These are phyloP conservation scores for Tolypocladium cylindrosporum DNA, from an alignment of 2,329 filamentous ascomycete genomes.

Conservation along the genomic window DNA sequence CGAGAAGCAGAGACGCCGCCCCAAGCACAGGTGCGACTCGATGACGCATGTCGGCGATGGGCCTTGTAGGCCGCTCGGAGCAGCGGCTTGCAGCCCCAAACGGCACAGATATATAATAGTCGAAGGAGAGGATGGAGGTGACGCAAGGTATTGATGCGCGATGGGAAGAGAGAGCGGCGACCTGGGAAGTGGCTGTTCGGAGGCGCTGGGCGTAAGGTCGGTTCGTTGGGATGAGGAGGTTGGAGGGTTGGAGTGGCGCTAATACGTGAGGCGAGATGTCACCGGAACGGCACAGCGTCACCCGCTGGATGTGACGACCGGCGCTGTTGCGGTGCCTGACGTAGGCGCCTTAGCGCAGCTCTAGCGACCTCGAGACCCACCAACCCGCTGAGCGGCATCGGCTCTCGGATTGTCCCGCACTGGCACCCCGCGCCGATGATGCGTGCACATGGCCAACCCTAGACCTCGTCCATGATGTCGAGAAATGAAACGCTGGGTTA, in stretches of 20 bases:
- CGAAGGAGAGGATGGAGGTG: not conserved
- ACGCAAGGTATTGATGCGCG: not conserved
- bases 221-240: not conserved
- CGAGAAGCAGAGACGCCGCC: conserved; percentile 18
- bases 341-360: not conserved
- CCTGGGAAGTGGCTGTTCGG: not conserved
- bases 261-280: not conserved
- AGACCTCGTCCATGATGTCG: not conserved
- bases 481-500: not conserved
- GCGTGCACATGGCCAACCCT: not conserved
- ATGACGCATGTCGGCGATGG: conserved; percentile 19
- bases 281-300: not conserved
- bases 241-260: not conserved
- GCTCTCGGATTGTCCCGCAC: not conserved
- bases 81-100: not conserved
- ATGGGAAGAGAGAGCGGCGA: not conserved
- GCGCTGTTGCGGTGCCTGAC: not conserved
- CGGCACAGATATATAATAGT: not conserved
- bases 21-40: conserved; percentile 19
- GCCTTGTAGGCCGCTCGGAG: not conserved
- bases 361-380: not conserved
- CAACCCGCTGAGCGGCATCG: not conserved
- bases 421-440: not conserved
- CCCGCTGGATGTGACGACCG: not conserved
- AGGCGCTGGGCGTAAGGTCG: not conserved